Evolutionary conservation across 495 filamentous ascomycete species (phyloP).

Genomic region (Penicillium fimorum): DNA sequence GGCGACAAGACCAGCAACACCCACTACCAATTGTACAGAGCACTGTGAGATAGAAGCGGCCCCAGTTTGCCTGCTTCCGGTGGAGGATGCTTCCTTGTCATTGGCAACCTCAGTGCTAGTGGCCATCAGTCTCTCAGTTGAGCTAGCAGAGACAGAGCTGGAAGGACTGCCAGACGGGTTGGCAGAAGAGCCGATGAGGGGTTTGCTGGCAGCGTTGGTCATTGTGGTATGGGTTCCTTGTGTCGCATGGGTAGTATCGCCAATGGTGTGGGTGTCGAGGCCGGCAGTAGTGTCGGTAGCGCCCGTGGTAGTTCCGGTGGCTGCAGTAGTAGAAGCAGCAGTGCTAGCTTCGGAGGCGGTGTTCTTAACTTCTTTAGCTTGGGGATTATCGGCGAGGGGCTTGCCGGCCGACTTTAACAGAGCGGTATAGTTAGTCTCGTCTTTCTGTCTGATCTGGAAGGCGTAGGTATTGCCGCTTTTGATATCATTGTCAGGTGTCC

Average conservation of each 20-base stretch:
- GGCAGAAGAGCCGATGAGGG: conserved; percentile 22
- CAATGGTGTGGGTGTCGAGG: neutral
- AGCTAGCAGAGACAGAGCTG: conserved; percentile 16
- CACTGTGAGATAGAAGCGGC: conserved; percentile 17
- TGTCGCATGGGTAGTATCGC: neutral
- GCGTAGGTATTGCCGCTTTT: conserved; percentile 45
- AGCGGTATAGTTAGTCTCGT: conserved; percentile 47
- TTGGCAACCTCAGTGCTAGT: conserved; percentile 12
- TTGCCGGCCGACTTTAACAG: conserved; percentile 28
- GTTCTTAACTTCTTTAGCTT: conserved; percentile 16
- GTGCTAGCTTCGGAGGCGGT: conserved; percentile 18
- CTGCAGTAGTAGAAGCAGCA: conserved; percentile 6
- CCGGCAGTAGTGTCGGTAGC: conserved; percentile 4
- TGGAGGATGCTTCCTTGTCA: conserved; percentile 17
- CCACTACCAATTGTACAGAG: conserved; percentile 17
- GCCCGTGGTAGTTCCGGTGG: conserved; percentile 5
- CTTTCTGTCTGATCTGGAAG: conserved; percentile 45
- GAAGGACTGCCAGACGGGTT: conserved; percentile 13
- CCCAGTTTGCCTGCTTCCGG: conserved; percentile 16
- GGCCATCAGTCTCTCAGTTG: neutral
- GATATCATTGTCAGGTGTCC: conserved; percentile 38
- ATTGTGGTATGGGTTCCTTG: conserved; percentile 1
- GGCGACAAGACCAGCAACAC: conserved; percentile 17
- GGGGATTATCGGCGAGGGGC: conserved; percentile 21
- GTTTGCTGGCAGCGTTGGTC: conserved; percentile 16